These are phyloP conservation scores for Bretschneidera sinensis DNA, from an alignment of 345 rosid species.

Conservation along the genomic window DNA sequence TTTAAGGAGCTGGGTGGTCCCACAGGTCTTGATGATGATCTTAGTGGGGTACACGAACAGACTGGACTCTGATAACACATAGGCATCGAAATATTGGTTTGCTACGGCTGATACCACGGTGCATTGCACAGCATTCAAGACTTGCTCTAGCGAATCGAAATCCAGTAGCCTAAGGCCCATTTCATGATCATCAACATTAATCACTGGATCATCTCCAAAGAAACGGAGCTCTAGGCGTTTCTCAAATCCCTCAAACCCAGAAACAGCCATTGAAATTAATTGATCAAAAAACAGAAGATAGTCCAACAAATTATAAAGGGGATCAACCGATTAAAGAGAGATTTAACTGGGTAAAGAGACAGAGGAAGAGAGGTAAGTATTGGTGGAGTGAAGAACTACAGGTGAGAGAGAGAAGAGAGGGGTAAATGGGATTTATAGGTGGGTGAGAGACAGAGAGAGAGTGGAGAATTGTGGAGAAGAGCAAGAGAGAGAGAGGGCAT, in stretches of 20 bases:
- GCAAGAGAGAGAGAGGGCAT: constrained; percentile 51
- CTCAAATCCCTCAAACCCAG: constrained; percentile 99
- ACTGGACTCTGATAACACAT: constrained; percentile 94
- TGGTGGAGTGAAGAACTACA: constrained; percentile 14
- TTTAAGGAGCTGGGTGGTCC: constrained; percentile 93
- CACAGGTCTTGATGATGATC: constrained; percentile 96
- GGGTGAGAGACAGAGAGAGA: constrained; percentile 30
- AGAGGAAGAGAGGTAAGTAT: neutral
- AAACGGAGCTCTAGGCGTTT: constrained; percentile 92
- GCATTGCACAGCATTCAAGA: constrained; percentile 79
- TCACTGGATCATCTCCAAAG: constrained; percentile 39
- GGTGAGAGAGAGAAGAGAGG: constrained; percentile 37
- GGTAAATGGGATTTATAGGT: constrained; percentile 36
- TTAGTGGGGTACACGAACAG: constrained; percentile 90
- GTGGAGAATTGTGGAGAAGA: neutral
- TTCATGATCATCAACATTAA: neutral
- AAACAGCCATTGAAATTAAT: constrained; percentile 63
- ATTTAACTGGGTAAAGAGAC: neutral
- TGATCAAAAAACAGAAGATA: neutral
- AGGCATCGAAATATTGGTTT: constrained; percentile 76
- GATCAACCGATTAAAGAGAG: neutral
- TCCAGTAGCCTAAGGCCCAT: constrained; percentile 76
- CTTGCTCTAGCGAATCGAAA: constrained; percentile 58
- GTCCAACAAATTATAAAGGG: neutral
- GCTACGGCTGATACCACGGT: constrained; percentile 93